Evolutionary conservation across 2,329 filamentous ascomycete genomes (phyloP), one percentile per base, ranked within the genome.

Genomic region (Xenoacremonium recifei): DNA sequence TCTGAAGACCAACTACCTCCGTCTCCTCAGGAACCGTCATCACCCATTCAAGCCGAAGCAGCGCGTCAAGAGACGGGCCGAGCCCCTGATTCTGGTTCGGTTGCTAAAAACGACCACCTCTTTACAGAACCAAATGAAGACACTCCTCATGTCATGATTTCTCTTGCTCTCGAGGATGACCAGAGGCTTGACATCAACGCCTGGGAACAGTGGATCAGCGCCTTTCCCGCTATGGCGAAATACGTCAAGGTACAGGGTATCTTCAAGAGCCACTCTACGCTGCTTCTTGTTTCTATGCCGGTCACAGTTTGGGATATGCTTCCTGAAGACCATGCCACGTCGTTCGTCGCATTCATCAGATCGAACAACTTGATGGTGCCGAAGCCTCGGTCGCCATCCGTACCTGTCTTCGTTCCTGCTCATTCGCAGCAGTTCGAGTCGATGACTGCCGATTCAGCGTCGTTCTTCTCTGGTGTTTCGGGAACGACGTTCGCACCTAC

Each of bases 191-290:
- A 81, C 35, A 62, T 82, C n/a, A 71, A 75, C 42, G 75, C 76
- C 4, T 82, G 78, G 77, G 72, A 80, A 53, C 69, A 72, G 40
- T 82, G 78, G 77, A 66, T 82, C 3, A 61, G 67, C 20, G 70
- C 67, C 15, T 79, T 81, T 46, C 78, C 79, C 1, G 73, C 76
- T 3, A 63, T 82, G 41, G 77, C 77, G 31, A 80, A 76, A 50
- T 76, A 80, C 48, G 77, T 80, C 58, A 79, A 79, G 52, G 72
- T 82, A 5, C 77, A 82, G 51, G 78, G 77, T 7, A 70, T 80
- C 1, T 82, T 81, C 59, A 79, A 79, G 53, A 82, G 78, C 37
- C 76, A 81, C 51, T 82, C 79, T 1, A 82, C 75, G 0, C 60
- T 82, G 31, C 66, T 82, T 5, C 59, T 82, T 6, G 60, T 82